Percentiles rank a stretch among this genome's conserved stretches.
These are phyloP conservation scores for Lodderomyces metapsilosis DNA, from an alignment of 1,139 yeast genomes.

Conservation along the genomic window DNA sequence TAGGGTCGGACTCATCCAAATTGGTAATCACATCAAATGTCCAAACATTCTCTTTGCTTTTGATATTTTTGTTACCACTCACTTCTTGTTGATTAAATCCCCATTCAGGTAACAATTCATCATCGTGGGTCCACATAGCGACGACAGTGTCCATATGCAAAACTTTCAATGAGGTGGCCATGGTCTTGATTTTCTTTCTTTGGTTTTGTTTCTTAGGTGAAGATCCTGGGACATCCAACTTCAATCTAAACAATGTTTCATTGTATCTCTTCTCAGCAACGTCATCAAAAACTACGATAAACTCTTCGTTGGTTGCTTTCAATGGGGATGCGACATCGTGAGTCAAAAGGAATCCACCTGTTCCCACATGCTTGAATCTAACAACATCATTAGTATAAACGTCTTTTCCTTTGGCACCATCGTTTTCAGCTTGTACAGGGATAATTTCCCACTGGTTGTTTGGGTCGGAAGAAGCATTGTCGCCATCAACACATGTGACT, in stretches of 20 bases:
- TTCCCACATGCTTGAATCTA: constrained; percentile 78
- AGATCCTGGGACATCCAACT: constrained; percentile 40
- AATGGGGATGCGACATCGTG: constrained; percentile 99
- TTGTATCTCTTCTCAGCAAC: constrained; percentile 48
- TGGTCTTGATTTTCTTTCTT: constrained; percentile 60
- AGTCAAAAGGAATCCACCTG: constrained; percentile 75
- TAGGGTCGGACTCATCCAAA: constrained; percentile 52
- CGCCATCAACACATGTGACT: constrained; percentile 65
- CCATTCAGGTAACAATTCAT: constrained; percentile 88
- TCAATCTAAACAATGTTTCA: constrained; percentile 78
- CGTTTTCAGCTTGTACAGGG: constrained; percentile 44
- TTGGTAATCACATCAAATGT: constrained; percentile 67
- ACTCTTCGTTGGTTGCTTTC: constrained; percentile 87
- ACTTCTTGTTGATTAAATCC: constrained; percentile 89
- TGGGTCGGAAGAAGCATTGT: constrained; percentile 51
- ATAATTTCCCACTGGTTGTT: constrained; percentile 87
- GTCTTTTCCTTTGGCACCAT: constrained; percentile 31
- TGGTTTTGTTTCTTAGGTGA: constrained; percentile 39
- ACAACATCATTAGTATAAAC: constrained; percentile 60
- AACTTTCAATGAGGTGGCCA: constrained; percentile 64
- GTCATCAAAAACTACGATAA: constrained; percentile 69
- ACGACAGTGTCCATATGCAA: constrained; percentile 86
- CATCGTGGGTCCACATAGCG: constrained; percentile 93
- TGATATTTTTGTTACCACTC: constrained; percentile 84
- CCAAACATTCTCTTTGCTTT: constrained; percentile 73